Evolutionary conservation across 2,329 filamentous ascomycete genomes (phyloP).

Genomic region (Fusarium pseudocircinatum): DNA sequence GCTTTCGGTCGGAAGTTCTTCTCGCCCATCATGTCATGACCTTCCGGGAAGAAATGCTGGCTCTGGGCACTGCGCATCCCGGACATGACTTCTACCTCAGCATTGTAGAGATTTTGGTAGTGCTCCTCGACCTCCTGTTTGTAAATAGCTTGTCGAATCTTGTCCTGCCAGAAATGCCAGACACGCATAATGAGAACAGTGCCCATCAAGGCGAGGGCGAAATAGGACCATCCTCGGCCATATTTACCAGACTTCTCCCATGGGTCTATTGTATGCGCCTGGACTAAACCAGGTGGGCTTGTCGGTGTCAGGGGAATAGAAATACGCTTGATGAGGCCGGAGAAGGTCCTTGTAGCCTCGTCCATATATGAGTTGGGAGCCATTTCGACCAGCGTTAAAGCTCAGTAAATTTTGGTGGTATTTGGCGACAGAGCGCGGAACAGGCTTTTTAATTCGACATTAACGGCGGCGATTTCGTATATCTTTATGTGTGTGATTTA

Average conservation of each 20-base stretch:
- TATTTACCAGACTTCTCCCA: constrained; percentile 88
- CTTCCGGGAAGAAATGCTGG: constrained; percentile 80
- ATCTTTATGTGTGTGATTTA: constrained; percentile 1
- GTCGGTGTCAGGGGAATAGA: constrained; percentile 67
- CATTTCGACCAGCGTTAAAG: constrained; percentile 52
- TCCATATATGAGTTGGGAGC: constrained; percentile 48
- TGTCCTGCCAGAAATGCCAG: constrained; percentile 93
- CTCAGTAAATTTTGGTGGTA: constrained; percentile 26
- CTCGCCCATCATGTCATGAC: constrained; percentile 62
- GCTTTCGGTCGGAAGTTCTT: constrained; percentile 70
- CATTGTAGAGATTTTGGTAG: constrained; percentile 63
- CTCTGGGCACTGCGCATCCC: constrained; percentile 61
- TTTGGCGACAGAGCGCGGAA: constrained; percentile 42
- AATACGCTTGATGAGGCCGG: constrained; percentile 63
- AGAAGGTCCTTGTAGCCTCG: constrained; percentile 48
- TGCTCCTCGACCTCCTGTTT: constrained; percentile 81
- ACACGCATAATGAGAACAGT: constrained; percentile 75
- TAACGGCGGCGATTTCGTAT: constrained; percentile 23
- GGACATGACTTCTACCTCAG: constrained; percentile 58
- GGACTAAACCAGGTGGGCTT: constrained; percentile 68
- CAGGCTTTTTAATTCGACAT: constrained; percentile 41
- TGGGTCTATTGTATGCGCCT: constrained; percentile 76
- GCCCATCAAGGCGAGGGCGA: constrained; percentile 77
- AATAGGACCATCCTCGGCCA: constrained; percentile 87
- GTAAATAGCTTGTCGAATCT: constrained; percentile 87